A percentile compares a stretch with the other conserved stretches of the same genome.
These are phyloP conservation scores for Periconia sp. DNA, from an alignment of 2,329 filamentous ascomycete genomes.

Conservation along the genomic window DNA sequence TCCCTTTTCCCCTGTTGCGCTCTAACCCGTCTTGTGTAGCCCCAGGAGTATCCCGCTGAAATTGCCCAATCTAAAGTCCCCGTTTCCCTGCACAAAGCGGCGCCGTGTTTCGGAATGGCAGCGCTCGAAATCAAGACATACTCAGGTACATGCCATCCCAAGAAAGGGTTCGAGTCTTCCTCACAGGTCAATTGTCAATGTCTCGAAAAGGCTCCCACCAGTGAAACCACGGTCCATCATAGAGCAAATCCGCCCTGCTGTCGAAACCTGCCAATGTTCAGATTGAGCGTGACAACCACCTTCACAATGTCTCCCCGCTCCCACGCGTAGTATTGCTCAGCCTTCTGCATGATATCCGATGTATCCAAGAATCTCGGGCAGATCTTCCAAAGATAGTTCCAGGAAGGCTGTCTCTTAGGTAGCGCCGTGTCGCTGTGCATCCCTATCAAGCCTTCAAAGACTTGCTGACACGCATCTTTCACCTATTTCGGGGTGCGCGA, in stretches of 20 bases:
- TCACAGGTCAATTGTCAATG: constrained; percentile 10
- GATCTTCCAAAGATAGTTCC: constrained; percentile 27
- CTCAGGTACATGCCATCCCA: too few species aligned
- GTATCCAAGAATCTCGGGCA: constrained; percentile 16
- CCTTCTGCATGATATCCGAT: constrained; percentile 5
- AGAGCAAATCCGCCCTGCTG: constrained; percentile 31
- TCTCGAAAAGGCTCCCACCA: constrained; percentile 29
- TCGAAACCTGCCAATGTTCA: constrained; percentile 38
- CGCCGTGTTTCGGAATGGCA: neutral
- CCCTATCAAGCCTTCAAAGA: constrained; percentile 30
- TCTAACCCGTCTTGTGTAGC: too few species aligned
- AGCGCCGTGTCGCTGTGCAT: constrained; percentile 30
- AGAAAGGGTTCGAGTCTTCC: too few species aligned
- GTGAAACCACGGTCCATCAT: constrained; percentile 23
- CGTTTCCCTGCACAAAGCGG: neutral
- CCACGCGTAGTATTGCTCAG: constrained; percentile 30
- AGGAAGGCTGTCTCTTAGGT: constrained; percentile 13
- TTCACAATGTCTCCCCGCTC: constrained; percentile 22
- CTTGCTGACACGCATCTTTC: constrained; percentile 26
- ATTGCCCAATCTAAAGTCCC: neutral
- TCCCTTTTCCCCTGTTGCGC: too few species aligned
- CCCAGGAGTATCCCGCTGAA: too few species aligned
- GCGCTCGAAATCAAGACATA: too few species aligned
- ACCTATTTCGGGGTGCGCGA: constrained; percentile 34
- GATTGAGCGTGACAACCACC: constrained; percentile 33